Percentiles rank a stretch among this genome's conserved stretches.
phyloP scores from a whole-genome alignment of 371 early-diverging fungal species.

The Quaeritorhiza haematococci region DNA sequence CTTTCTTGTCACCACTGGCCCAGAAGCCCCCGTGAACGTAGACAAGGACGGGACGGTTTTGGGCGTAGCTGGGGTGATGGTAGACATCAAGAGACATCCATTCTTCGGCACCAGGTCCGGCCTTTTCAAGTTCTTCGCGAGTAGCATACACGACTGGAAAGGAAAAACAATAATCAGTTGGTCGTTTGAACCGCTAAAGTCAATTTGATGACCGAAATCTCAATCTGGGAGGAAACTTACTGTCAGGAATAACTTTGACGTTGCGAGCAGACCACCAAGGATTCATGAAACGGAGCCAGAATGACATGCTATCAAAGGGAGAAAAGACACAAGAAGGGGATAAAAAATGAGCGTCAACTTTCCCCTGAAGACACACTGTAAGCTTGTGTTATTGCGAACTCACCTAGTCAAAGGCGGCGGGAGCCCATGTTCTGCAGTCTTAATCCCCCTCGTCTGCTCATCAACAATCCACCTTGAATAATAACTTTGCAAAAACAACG shows the following conservation, averaged over 20 bases:
- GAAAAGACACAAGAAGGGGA: background rate
- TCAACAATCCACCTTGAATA: constrained; percentile 23
- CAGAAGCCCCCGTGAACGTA: constrained; percentile 66
- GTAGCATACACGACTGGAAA: constrained; percentile 53
- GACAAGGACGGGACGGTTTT: constrained; percentile 47
- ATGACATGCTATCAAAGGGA: constrained; percentile 14
- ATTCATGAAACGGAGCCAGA: constrained; percentile 39
- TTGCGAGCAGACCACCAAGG: constrained; percentile 41
- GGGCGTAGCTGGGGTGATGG: constrained; percentile 25
- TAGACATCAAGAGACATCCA: constrained; percentile 47
- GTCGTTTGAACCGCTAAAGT: background rate
- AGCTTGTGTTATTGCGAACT: background rate
- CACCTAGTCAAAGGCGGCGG: constrained; percentile 24
- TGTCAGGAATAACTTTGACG: constrained; percentile 43
- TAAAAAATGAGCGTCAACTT: background rate
- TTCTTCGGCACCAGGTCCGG: constrained; percentile 31
- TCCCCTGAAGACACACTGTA: background rate
- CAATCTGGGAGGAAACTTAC: constrained; percentile 32
- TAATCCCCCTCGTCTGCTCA: constrained; percentile 17
- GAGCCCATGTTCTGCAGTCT: constrained; percentile 17
- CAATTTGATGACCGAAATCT: background rate
- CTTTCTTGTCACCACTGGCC: constrained; percentile 45
- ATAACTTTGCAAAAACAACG: constrained; percentile 21
- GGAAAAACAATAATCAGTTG: constrained; percentile 1
- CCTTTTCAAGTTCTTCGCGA: constrained; percentile 43